A percentile compares a stretch with the other conserved stretches of the same genome.
phyloP scores from a whole-genome alignment of 768 basidiomycete genomes.

The Kwoniella pini region DNA sequence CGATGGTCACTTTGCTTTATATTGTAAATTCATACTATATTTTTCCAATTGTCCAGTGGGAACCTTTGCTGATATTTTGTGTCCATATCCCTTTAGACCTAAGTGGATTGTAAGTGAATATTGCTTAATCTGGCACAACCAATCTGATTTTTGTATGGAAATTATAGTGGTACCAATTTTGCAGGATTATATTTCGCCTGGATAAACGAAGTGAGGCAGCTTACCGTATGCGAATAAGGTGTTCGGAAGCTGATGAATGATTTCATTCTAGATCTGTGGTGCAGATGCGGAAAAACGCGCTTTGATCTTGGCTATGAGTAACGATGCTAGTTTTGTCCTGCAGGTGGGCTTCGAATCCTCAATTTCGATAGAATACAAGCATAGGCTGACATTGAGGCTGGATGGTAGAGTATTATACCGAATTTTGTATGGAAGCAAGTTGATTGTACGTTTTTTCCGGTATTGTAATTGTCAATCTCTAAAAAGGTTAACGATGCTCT shows the following conservation, averaged over 20 bases:
- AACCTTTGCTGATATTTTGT: background rate
- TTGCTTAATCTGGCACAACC: background rate
- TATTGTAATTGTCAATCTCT: too few relatives aligned
- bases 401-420: background rate
- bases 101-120: background rate
- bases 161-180: background rate
- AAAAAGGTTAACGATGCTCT: background rate
- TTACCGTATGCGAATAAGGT: too few relatives aligned
- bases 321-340: background rate
- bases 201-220: background rate
- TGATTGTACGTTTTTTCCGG: background rate
- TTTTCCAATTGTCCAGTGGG: background rate
- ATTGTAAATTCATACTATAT: background rate
- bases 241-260: background rate
- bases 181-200: conserved; percentile 3
- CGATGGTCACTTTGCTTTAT: background rate
- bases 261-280: background rate
- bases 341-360: background rate
- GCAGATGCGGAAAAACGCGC: background rate
- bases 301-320: conserved; percentile 3
- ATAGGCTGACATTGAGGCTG: background rate
- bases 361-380: background rate
- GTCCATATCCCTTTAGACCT: too few relatives aligned
- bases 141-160: background rate
- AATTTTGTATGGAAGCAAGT: conserved; percentile 9